Conservation (phyloP, 495 filamentous ascomycete genomes). For the Cenococcum geophilum region DNA sequence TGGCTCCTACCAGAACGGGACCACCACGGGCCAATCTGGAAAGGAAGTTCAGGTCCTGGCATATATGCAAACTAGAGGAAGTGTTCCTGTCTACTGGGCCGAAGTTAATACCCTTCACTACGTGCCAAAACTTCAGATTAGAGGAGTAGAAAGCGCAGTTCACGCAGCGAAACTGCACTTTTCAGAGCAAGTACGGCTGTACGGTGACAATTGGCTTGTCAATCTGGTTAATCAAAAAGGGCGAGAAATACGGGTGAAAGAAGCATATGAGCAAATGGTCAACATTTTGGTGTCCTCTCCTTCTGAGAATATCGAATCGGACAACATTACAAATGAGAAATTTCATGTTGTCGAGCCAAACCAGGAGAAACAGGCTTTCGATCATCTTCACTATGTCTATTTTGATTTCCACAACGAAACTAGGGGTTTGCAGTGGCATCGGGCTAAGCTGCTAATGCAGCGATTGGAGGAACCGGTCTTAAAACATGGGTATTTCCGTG, state of each 20-base stretch:
- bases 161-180: conserved; percentile 80
- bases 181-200: conserved; percentile 80
- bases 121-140: conserved; percentile 80
- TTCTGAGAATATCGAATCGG: conserved; percentile 53
- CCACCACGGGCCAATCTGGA: conserved; percentile 49
- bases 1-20: conserved; percentile 65
- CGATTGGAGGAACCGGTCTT: conserved; percentile 64
- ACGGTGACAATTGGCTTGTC: conserved; percentile 93
- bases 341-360: conserved; percentile 67
- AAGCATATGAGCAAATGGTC: conserved; percentile 85
- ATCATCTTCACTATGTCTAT: conserved; percentile 89
- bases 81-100: conserved; percentile 90
- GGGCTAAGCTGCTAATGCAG: conserved; percentile 78
- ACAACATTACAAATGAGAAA: conserved; percentile 62
- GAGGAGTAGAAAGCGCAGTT: conserved; percentile 73
- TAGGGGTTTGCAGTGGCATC: conserved; percentile 87
- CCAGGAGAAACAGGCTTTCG: conserved; percentile 55
- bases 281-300: conserved; percentile 65
- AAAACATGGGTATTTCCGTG: conserved; percentile 85
- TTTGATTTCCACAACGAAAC: conserved; percentile 99
- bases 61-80: conserved; percentile 93
- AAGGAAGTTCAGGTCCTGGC: conserved; percentile 81
- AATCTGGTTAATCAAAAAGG: conserved; percentile 96
- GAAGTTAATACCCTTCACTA: conserved; percentile 88
- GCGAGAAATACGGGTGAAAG: conserved; percentile 77